These are phyloP conservation scores for Aspergillus thermomutatus DNA, from an alignment of 2,329 filamentous ascomycete genomes.

Conservation along the genomic window DNA sequence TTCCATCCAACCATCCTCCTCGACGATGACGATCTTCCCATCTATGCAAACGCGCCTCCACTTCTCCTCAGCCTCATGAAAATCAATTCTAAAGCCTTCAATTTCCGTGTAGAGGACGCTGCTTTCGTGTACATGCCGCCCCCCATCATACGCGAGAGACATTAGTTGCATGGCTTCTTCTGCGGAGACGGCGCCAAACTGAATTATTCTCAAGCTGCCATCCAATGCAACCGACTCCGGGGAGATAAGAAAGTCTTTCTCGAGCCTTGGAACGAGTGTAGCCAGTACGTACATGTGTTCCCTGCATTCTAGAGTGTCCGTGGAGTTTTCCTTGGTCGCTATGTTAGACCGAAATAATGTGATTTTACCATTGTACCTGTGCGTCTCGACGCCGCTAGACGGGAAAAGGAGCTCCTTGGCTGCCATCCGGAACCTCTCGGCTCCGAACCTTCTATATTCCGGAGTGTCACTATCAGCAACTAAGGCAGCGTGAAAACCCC, in stretches of 20 bases:
- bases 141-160: slow-evolving; percentile 58
- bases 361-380: slow-evolving; percentile 56
- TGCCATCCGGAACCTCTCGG: slow-evolving; percentile 78
- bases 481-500: slow-evolving; percentile 83
- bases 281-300: slow-evolving; percentile 74
- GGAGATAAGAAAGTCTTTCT: slow-evolving; percentile 77
- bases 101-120: slow-evolving; percentile 69
- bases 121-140: slow-evolving; percentile 52
- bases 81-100: slow-evolving; percentile 63
- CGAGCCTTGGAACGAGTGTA: slow-evolving; percentile 75
- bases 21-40: slow-evolving; percentile 76
- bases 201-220: slow-evolving; percentile 66
- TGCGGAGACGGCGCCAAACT: slow-evolving; percentile 67
- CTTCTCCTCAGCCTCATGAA: slow-evolving; percentile 56
- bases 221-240: slow-evolving; percentile 69
- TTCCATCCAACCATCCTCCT: slow-evolving; percentile 67
- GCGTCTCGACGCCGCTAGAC: slow-evolving; percentile 49
- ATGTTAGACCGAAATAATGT: slow-evolving; percentile 35
- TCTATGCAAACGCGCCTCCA: slow-evolving; percentile 93
- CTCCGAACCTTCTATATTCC: slow-evolving; percentile 73
- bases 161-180: slow-evolving; percentile 74
- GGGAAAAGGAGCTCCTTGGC: slow-evolving; percentile 70
- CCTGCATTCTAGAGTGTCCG: slow-evolving; percentile 35
- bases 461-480: slow-evolving; percentile 88
- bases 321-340: slow-evolving; percentile 15